Base-by-base conservation (phyloP, 2,329 filamentous ascomycete species). In the Nemania sp. region DNA sequence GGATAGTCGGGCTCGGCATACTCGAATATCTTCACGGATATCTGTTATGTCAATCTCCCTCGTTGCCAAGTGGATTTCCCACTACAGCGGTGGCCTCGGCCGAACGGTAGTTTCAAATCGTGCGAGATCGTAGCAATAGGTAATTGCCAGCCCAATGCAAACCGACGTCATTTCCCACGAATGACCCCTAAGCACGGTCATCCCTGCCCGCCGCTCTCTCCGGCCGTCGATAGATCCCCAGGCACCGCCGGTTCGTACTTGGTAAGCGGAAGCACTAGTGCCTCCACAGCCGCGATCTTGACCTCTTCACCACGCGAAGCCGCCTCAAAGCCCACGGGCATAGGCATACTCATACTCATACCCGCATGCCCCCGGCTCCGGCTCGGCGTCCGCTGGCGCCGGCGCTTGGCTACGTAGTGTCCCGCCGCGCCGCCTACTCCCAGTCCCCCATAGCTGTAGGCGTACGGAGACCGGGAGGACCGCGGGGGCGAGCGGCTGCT, bases 401-500 rank as follows among this genome's bases (percentile, higher is more conserved):
- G 74, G 59, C 76, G 73, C 64, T 77, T 76, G 18, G 77, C 67
- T 22, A 68, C 56, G 32, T 72, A 73, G 22, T 75, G 72, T 3
- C 27, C 27, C 20, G 60, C 35, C 10, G 6, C n/a, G 7, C 7
- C 32, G 2, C 32, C 32, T 35, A 35, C 32, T 35, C 32, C 32
- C 6, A 35, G 7, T 5, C 41, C 41, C 11, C 6, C 41, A 2
- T 15, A 11, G 1, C 32, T n/a, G 52, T 67, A 64, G 5, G 59
- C 43, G 8, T 74, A 70, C 6, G 72, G 70, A 7, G 75, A 77
- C n/a, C 72, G 74, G 22, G 80, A 82, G 22, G 80, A 82, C 43
- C 80, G 73, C 24, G 80, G 82, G 11, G 80, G 81, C 55, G 79
- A 80, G 68, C 84, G 83, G 70, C 82, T 82, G 22, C 84, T 82